These are phyloP conservation scores for Cordyceps militaris DNA, from an alignment of 2,329 filamentous ascomycete species.

Conservation along the genomic window DNA sequence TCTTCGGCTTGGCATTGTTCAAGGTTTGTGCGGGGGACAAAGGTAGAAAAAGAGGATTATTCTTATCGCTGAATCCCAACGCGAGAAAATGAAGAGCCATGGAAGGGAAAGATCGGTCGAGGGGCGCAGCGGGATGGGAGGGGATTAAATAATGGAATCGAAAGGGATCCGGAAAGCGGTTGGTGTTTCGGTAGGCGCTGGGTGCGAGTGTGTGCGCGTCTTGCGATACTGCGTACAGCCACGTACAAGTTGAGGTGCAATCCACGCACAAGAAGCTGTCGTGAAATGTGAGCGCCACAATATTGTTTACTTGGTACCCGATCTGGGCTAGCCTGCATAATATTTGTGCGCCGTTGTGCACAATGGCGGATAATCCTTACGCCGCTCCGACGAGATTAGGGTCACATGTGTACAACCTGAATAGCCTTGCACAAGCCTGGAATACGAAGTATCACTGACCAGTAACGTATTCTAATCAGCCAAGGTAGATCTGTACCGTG, in stretches of 20 bases:
- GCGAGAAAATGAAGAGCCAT: neutral
- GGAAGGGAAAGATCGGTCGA: neutral
- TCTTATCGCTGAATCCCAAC: neutral
- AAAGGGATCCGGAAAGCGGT: too few species aligned
- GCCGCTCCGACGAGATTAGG: neutral
- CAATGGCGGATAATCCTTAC: neutral
- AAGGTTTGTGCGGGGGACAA: conserved; percentile 2
- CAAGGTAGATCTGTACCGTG: neutral
- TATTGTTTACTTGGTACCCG: conserved; percentile 14
- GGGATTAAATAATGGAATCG: neutral
- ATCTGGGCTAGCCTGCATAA: conserved; percentile 8
- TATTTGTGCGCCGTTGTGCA: neutral
- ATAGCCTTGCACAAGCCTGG: neutral
- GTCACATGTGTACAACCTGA: neutral
- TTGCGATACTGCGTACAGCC: neutral
- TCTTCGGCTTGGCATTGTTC: conserved; percentile 12
- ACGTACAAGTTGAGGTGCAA: neutral
- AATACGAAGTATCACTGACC: too few species aligned
- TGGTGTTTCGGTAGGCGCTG: neutral
- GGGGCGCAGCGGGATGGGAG: neutral
- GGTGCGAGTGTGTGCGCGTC: neutral
- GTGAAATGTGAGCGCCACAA: neutral
- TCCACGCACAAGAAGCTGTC: neutral
- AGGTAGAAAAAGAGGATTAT: neutral
- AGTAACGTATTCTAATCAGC: too few species aligned